Base-by-base conservation (phyloP, 306 rosid species). In the Mucuna pruriens region DNA sequence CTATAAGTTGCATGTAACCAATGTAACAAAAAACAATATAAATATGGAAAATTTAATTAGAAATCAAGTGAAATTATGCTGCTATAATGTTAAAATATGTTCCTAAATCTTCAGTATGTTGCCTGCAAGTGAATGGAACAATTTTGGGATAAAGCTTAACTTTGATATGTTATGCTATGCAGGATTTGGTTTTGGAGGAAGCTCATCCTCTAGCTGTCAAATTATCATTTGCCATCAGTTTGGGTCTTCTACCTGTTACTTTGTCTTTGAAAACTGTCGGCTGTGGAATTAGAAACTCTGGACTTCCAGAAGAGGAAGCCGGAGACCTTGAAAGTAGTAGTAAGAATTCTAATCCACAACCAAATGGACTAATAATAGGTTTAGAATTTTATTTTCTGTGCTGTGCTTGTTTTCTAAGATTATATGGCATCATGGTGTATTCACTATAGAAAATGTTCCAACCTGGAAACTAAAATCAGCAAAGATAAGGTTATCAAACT, bases 181-280 rank as follows among this genome's bases (percentile, higher is more conserved):
- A 96, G 99, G 98, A 92, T 54, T 75, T 90, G 77, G 75, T 86
- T 77, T 80, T 94, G 84, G 91, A 86, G 84, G 99, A 96, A 87
- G 90, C 94, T 83, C 99, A 93, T 86, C 93, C 98, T 75, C 89
- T 93, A 63, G 97, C 95, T 49, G 80, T 93, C 76, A 94, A 90
- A 74, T 81, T 96, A 38, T 89, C 99, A 78, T 90, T 96, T 79
- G 74, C 91, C 73, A 79, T 87, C 44, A 93, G 99, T 89, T 83
- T 93, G 84, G 99, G 99, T 60, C 97, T 96, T 87, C 91, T 95
- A 61, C 99, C 99, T 72, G 91, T 90, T 71, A 86, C 93, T 64
- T 79, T 93, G 83, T 88, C 94, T 85, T 80, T 96, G 87, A 86
- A 90, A 86, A 89, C 99, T 51, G 90, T 85, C 52, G 85, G 97